Evolutionary conservation across 2,329 filamentous ascomycete species (phyloP), one percentile per base, ranked within the genome.

Genomic region (Botrytis galanthina): DNA sequence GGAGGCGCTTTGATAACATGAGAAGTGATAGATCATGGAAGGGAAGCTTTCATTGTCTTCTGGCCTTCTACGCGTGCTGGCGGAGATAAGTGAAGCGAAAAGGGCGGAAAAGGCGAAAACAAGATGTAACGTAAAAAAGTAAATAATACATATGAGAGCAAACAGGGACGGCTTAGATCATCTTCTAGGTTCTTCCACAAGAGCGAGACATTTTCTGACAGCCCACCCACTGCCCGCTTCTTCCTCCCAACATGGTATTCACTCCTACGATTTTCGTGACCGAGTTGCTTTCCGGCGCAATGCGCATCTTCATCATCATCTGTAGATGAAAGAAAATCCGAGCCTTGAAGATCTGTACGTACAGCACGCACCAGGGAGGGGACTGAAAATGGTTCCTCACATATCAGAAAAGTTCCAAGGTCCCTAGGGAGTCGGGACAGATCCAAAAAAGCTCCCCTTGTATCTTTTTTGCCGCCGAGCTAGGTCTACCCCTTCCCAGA

Each of bases 1-100:
- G 64, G 68, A 63, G 57, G 63, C 75, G 73, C 74, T 72, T 75
- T 74, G 73, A 76, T 29, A 22, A 32, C 39, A 66, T 35, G 35
- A 73, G 48, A 62, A 29, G 61, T 66, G 66, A 69, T 35, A 69
- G 73, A 63, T 63, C 35, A 59, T 51, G 42, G 54, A 71, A 66
- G 63, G 63, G 57, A 73, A 70, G 64, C 71, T 67, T 70, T 73
- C 71, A 64, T 64, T 48, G 16, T 51, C 46, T 37, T 29, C 48
- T 57, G 12, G 48, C 26, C 48, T n/a, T 54, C 26, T 42, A 42
- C 35, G 35, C 35, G 14, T 42, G 42, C 48, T 22, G 22, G n/a
- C 26, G 48, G 66, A 57, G 26, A 42, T 39, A 39, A 57, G 39
- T 35, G 48, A 68, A 37, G 48, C 48, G 48, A 22, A 37, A 14